These are phyloP conservation scores for Cordyceps farinosa DNA, from an alignment of 2,329 filamentous ascomycete genomes.

Conservation along the genomic window DNA sequence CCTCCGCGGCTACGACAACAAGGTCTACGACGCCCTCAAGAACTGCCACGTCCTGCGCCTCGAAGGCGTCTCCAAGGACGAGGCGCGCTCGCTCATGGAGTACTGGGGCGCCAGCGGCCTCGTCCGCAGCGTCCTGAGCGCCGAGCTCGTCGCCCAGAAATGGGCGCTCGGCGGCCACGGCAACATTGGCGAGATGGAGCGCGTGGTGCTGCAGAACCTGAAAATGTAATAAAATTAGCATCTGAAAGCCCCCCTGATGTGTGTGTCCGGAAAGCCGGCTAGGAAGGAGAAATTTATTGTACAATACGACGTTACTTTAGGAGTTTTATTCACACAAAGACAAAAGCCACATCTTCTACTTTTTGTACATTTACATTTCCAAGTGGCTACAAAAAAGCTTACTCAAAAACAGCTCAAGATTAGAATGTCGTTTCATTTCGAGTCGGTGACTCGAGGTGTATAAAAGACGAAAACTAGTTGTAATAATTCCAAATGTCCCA, in stretches of 20 bases:
- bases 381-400: too few relatives aligned
- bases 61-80: conserved; percentile 66
- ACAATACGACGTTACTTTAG: conserved; percentile 20
- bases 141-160: conserved; percentile 70
- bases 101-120: conserved; percentile 90
- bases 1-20: conserved; percentile 53
- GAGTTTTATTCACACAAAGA: conserved; percentile 24
- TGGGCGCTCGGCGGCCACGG: conserved; percentile 81
- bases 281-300: neutral
- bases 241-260: neutral
- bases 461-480: neutral
- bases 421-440: neutral
- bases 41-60: conserved; percentile 54
- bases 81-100: conserved; percentile 79
- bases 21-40: conserved; percentile 51
- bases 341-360: conserved; percentile 17
- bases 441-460: neutral
- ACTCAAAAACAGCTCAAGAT: neutral
- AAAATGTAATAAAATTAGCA: conserved; percentile 38
- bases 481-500: neutral
- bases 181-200: conserved; percentile 81
- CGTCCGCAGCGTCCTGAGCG: conserved; percentile 65
- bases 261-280: too few relatives aligned
- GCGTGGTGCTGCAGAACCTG: conserved; percentile 51
- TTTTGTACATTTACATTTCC: neutral